Percentiles rank a stretch among this genome's conserved stretches.
These are phyloP conservation scores for Pleurotus sapidus DNA, from an alignment of 768 basidiomycete species.

Conservation along the genomic window DNA sequence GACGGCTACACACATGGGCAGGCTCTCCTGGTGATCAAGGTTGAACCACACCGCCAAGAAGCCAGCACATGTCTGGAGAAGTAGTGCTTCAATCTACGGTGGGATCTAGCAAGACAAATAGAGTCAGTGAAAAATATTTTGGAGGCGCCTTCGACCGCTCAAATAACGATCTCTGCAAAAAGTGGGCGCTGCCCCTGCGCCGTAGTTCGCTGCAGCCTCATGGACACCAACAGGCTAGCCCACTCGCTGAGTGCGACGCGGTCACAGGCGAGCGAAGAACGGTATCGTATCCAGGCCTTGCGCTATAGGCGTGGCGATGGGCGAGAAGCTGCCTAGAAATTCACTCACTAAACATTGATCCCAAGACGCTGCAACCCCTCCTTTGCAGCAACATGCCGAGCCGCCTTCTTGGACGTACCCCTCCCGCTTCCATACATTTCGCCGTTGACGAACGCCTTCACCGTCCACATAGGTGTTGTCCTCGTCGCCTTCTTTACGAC, in stretches of 20 bases:
- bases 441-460: slow-evolving; percentile 60
- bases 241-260: not conserved
- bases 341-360: slow-evolving; percentile 45
- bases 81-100: slow-evolving; percentile 35
- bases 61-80: slow-evolving; percentile 61
- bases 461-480: slow-evolving; percentile 78
- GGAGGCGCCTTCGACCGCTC: not conserved
- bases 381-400: slow-evolving; percentile 81
- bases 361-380: slow-evolving; percentile 61
- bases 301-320: not conserved
- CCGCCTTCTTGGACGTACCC: slow-evolving; percentile 76
- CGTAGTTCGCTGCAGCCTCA: too few relatives aligned
- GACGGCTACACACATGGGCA: slow-evolving; percentile 64
- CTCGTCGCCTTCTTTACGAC: slow-evolving; percentile 39
- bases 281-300: not conserved
- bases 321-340: not conserved
- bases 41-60: slow-evolving; percentile 15
- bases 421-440: slow-evolving; percentile 57
- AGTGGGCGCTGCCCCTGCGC: too few relatives aligned
- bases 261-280: not conserved
- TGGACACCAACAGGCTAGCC: too few relatives aligned
- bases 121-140: slow-evolving; percentile 4
- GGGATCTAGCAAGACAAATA: not conserved
- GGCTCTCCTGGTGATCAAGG: slow-evolving; percentile 22
- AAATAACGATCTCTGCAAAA: not conserved